Conservation (phyloP, 345 rosid genomes). For the Corymbia maculata region DNA sequence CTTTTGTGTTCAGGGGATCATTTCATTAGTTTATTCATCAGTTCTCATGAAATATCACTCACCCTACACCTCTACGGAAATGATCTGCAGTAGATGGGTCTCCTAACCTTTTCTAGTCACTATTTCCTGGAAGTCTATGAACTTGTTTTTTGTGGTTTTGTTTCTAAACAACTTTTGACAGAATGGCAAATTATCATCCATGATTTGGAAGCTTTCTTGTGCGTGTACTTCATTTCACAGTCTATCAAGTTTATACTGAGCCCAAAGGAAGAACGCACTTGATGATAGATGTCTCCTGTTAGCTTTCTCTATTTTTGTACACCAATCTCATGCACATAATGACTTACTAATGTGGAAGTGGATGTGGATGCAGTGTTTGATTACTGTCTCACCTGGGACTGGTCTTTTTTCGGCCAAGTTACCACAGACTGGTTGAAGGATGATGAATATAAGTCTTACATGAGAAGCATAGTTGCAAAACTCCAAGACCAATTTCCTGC, state of each 20-base stretch:
- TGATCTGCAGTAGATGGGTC: not conserved
- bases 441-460: conserved; percentile 45
- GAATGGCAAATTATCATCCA: not conserved
- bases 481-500: conserved; percentile 68
- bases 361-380: conserved; percentile 50
- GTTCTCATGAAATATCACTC: no score
- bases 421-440: conserved; percentile 24
- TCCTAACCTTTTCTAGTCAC: not conserved
- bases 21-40: not conserved
- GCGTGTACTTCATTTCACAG: not conserved
- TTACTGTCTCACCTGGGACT: conserved; percentile 64
- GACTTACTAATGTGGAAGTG: not conserved
- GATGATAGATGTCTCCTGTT: not conserved
- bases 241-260: not conserved
- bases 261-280: not conserved
- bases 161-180: not conserved
- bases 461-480: conserved; percentile 56
- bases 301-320: not conserved
- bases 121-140: not conserved
- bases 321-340: not conserved
- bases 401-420: not conserved
- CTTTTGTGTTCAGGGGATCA: not conserved
- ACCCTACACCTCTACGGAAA: not conserved
- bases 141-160: not conserved
- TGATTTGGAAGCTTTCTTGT: not conserved